These are phyloP conservation scores for Alternaria gaisen DNA, from an alignment of 2,329 filamentous ascomycete genomes.

Conservation along the genomic window DNA sequence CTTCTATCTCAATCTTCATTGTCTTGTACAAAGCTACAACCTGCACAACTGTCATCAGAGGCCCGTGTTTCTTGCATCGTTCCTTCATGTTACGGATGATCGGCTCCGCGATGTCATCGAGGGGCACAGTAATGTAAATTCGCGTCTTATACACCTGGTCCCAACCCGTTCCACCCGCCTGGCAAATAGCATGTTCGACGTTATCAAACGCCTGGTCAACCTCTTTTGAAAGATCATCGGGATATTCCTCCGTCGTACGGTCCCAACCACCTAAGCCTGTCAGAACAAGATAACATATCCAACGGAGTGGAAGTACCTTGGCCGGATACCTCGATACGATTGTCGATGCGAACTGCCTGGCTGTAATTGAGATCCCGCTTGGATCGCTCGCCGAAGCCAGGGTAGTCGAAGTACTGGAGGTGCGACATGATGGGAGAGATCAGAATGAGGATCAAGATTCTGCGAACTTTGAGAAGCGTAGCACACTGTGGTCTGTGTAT, in stretches of 20 bases:
- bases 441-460: neutral
- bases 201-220: slow-evolving; percentile 61
- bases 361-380: slow-evolving; percentile 31
- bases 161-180: slow-evolving; percentile 64
- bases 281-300: neutral
- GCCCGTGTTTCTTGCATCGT: slow-evolving; percentile 36
- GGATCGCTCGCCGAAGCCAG: slow-evolving; percentile 28
- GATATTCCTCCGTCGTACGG: slow-evolving; percentile 32
- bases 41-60: slow-evolving; percentile 34
- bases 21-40: slow-evolving; percentile 30
- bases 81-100: slow-evolving; percentile 28
- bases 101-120: slow-evolving; percentile 22
- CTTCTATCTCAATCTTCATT: slow-evolving; percentile 41
- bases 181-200: slow-evolving; percentile 60
- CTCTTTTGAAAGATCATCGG: slow-evolving; percentile 26
- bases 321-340: slow-evolving; percentile 36
- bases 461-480: neutral
- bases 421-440: neutral
- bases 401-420: neutral
- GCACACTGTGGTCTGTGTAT: neutral
- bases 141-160: slow-evolving; percentile 55
- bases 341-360: slow-evolving; percentile 39
- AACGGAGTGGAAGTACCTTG: slow-evolving; percentile 28
- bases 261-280: slow-evolving; percentile 36
- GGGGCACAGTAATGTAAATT: slow-evolving; percentile 25